Conservation (phyloP, 116 monocot species). For the Papilionanthe hybrid region DNA sequence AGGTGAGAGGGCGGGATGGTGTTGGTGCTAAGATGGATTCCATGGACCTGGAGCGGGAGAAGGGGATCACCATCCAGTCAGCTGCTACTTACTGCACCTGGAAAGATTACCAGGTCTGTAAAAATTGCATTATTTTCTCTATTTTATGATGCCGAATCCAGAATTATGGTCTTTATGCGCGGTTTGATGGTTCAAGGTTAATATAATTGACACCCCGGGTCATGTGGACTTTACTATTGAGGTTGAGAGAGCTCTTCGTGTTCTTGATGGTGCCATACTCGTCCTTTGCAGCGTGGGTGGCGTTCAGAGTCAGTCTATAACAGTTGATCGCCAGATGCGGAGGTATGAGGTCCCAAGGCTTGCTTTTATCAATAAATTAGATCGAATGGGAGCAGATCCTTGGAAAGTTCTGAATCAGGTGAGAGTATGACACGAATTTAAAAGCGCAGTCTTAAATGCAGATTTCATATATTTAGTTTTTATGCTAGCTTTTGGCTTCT, state of each 20-base stretch:
- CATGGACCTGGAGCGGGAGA: constrained; percentile 96
- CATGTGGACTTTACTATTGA: constrained; percentile 99
- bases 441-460: not conserved
- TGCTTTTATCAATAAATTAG: constrained; percentile 96
- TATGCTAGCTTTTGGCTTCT: not conserved
- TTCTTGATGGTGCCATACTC: constrained; percentile 97
- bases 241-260: constrained; percentile 94
- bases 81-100: constrained; percentile 97
- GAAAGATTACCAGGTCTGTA: constrained; percentile 77
- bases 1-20: constrained; percentile 78
- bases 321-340: constrained; percentile 98
- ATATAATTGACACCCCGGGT: constrained; percentile 99
- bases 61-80: constrained; percentile 96
- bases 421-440: not conserved
- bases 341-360: constrained; percentile 95
- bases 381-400: constrained; percentile 98
- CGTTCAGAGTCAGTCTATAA: constrained; percentile 96
- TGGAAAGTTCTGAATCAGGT: constrained; percentile 99
- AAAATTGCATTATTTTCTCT: not conserved
- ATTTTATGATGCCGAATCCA: not conserved
- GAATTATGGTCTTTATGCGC: not conserved
- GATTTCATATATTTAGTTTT: not conserved
- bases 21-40: constrained; percentile 97
- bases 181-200: constrained; percentile 52
- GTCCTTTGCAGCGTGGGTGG: constrained; percentile 99